Base-by-base conservation (phyloP, 768 basidiomycete species). In the Lyophyllum decastes region DNA sequence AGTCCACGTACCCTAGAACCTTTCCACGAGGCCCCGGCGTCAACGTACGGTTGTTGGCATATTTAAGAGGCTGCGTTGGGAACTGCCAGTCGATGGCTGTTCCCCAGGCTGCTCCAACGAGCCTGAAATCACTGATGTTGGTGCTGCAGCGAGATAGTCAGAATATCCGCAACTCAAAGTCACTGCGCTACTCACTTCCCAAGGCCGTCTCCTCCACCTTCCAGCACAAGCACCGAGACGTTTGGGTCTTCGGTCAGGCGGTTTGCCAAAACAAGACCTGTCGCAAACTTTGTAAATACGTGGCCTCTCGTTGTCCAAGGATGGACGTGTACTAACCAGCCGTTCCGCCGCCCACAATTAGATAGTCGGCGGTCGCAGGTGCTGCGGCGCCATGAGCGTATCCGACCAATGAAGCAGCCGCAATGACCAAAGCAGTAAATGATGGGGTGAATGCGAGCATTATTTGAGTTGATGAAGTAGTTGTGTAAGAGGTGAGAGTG, bases 71-170 rank as follows among this genome's bases (percentile, higher is more conserved):
- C 19, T 51, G 27, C 2, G 34, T 34, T 6, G 49, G 49, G 33
- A 51, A 51, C 33, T 34, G 34, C 40, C 40, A 41, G n/a, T 41
- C 40, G 10, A 41, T 41, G 16, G n/a, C 40, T 19, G 40, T 41
- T n/a, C 50, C 50, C 50, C 50, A 52, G 7, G 50, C 35, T 5
- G 50, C 50, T 25, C 50, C 50, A n/a, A 52, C 50, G 24, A 35
- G 35, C 14, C 24, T 52, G 38, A 52, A 25, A 19, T 52, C 50
- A 17, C 50, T 52, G 38, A 52, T 52, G 40, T 52, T 38, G 21
- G 24, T 16, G 38, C 50, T 52, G 35, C n/a, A 38, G 14, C 30
- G 14, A 50, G 34, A 9, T 4, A 19, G 10, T 34, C 22, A 35
- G 21, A 30, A 4, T 12, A 38, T 7, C 5, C 14, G 2, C 19